Evolutionary conservation across 352 stramenopile species (phyloP).

Genomic region (Pythium dissimile): DNA sequence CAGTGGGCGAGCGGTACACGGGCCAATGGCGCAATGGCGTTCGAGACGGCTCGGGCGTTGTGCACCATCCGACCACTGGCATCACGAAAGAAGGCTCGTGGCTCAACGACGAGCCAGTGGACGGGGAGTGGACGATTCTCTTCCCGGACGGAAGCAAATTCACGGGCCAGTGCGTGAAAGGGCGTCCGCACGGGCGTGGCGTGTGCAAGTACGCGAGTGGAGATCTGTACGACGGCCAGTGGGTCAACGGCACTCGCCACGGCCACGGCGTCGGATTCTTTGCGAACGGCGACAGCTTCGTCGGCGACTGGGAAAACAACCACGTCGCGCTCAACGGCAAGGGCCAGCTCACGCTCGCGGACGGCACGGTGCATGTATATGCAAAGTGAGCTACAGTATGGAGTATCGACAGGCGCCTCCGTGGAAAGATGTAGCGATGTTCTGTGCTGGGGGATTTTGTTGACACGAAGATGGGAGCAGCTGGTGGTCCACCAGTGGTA

Average conservation of each 20-base stretch:
- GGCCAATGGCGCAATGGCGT: slow-evolving; percentile 60
- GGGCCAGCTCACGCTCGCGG: slow-evolving; percentile 59
- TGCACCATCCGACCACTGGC: slow-evolving; percentile 40
- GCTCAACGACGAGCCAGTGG: slow-evolving; percentile 46
- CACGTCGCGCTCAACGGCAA: slow-evolving; percentile 75
- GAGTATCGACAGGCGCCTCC: too few species aligned
- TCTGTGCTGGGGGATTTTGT: too few species aligned
- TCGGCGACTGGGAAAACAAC: slow-evolving; percentile 79
- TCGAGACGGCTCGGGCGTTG: slow-evolving; percentile 47
- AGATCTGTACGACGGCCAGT: slow-evolving; percentile 82
- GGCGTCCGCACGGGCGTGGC: slow-evolving; percentile 61
- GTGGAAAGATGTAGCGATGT: too few species aligned
- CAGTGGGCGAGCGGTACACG: slow-evolving; percentile 59
- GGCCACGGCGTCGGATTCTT: slow-evolving; percentile 68
- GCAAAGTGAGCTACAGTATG: slow-evolving; percentile 23
- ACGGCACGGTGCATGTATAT: slow-evolving; percentile 75
- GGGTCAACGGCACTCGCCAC: slow-evolving; percentile 78
- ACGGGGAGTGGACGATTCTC: slow-evolving; percentile 75
- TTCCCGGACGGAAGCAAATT: slow-evolving; percentile 78
- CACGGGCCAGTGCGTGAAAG: slow-evolving; percentile 56
- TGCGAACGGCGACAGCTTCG: slow-evolving; percentile 64
- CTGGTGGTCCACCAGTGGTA: too few species aligned
- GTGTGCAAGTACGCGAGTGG: slow-evolving; percentile 82
- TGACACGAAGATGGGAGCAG: too few species aligned
- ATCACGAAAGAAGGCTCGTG: slow-evolving; percentile 70